Evolutionary conservation across 768 basidiomycete species (phyloP), one percentile per base, ranked within the genome.

Genomic region (Cubamyces lactineus): DNA sequence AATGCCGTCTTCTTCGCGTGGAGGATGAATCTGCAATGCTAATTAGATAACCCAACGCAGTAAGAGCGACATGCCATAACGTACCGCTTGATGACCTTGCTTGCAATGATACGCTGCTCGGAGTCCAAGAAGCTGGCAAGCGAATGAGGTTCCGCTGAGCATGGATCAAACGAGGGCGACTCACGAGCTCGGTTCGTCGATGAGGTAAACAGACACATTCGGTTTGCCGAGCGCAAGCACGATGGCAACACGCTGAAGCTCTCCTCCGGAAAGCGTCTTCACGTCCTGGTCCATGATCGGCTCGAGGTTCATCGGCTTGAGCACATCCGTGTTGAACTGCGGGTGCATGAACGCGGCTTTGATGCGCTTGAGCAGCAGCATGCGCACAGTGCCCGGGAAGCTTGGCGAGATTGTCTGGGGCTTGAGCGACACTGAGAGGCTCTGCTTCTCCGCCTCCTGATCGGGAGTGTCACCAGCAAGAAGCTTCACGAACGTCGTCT

Each of bases 341-440:
- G 96, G 91, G 74, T 97, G 95, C 95, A 98, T 96, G 78, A 97
- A 98, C 30, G 94, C 86, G 21, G 84, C 81, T 78, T 96, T 96
- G 79, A 98, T 97, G 76, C 90, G 87, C 80, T 97, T 98, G 53
- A 99, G 72, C 60, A 99, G 77, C 63, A 99, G 79, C 91, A 93
- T 91, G 70, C 96, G 87, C 41, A 99, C 97, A n/a, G 89, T 91
- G 65, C 97, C 97, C 0, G 90, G 89, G 86, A 98, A 98, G 76
- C 93, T 96, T 48, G 96, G 96, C 40, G 95, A 94, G 76, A 98
- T 98, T 49, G 95, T 94, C 79, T 99, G 97, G 1, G 97, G 97
- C 79, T 99, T 99, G 71, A 98, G 82, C 21, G 94, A 96, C n/a
- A 98, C 94, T 0, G 86, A 75, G 61, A 97, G 78, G 45, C 84